Percentiles rank a stretch among this genome's conserved stretches.
Evolutionary conservation across 2,329 filamentous ascomycete genomes (phyloP).

Genomic region (Daldinia sp.): DNA sequence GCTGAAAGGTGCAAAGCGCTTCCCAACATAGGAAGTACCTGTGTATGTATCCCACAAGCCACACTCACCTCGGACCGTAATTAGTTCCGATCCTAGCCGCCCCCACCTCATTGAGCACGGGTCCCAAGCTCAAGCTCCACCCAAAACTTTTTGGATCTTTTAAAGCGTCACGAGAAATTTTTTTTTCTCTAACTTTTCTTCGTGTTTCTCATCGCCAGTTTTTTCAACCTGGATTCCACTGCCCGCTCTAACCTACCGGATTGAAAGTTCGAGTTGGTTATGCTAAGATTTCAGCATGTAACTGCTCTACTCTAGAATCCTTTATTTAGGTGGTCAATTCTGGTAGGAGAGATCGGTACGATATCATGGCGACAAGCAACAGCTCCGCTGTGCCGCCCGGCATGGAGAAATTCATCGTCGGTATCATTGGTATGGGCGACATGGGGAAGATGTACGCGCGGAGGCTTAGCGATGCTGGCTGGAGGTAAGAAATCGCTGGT

Average conservation of each 20-base stretch:
- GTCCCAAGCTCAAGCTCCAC: conserved; percentile 25
- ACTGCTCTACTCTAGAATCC: conserved; percentile 29
- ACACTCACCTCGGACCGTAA: conserved; percentile 3
- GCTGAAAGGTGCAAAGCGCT: not conserved
- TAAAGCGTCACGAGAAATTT: conserved; percentile 29
- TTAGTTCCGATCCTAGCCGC: not conserved
- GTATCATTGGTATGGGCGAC: conserved; percentile 98
- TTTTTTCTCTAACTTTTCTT: conserved; percentile 24
- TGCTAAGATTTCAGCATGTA: conserved; percentile 42
- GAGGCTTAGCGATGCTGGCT: conserved; percentile 88
- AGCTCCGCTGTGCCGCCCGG: conserved; percentile 52
- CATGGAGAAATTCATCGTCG: conserved; percentile 81
- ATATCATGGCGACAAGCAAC: conserved; percentile 45
- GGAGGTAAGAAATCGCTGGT: conserved; percentile 78
- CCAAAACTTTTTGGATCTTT: conserved; percentile 30
- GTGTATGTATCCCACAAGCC: conserved; percentile 9
- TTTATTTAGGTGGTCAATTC: conserved; percentile 30
- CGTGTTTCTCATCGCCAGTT: conserved; percentile 15
- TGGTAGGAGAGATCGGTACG: conserved; percentile 12
- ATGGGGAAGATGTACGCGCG: conserved; percentile 99
- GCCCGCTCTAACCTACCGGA: conserved; percentile 12
- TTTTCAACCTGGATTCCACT: conserved; percentile 8
- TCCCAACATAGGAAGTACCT: not conserved
- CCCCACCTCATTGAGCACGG: not conserved
- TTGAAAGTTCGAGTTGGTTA: not conserved